Base-by-base conservation (phyloP, 2,329 filamentous ascomycete species). In the Diaporthe amygdali region DNA sequence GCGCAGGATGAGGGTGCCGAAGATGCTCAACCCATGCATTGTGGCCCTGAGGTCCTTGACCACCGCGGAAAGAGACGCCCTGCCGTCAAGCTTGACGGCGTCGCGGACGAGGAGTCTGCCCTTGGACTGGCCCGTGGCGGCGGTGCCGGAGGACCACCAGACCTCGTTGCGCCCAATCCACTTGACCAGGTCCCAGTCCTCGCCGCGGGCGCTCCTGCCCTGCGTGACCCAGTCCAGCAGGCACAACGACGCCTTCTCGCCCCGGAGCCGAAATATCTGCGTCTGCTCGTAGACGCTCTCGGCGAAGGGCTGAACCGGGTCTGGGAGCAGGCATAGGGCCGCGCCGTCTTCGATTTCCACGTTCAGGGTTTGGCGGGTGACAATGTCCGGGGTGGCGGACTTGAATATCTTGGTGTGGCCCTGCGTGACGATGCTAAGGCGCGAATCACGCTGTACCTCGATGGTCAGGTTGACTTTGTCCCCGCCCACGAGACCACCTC, bases 401-500 rank as follows among this genome's bases (percentile, higher is more conserved):
- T 96, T 97, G 88, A 97, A 98, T 76, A 99, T 91, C 84, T 98
- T 99, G 72, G 96, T 98, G 82, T 95, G 94, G 66, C 96, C 96
- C 84, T 92, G 90, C 0, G 90, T 92, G 72, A 89, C 88, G 44
- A 92, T 82, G 76, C 86, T 90, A 68, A 98, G 88, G 72, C 90
- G 91, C 5, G 94, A 92, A 2, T 84, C 82, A 3, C 86, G 76
- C 14, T 89, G 88, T 59, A 97, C 85, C 12, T 88, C 86, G 73
- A 97, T 88, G 25, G 86, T 84, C 32, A 99, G 88, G 77, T 92
- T 86, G 80, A 98, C 92, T 74, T 89, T 86, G 81, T 99, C 96
- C 51, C 95, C 95, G 15, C 93, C 94, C 2, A 99, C 93, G 17
- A 99, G 89, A 2, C 96, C 96, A 52, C 96, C 96, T 63, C 96